These are phyloP conservation scores for Beauveria varroae DNA, from an alignment of 2,329 filamentous ascomycete species.

Conservation along the genomic window DNA sequence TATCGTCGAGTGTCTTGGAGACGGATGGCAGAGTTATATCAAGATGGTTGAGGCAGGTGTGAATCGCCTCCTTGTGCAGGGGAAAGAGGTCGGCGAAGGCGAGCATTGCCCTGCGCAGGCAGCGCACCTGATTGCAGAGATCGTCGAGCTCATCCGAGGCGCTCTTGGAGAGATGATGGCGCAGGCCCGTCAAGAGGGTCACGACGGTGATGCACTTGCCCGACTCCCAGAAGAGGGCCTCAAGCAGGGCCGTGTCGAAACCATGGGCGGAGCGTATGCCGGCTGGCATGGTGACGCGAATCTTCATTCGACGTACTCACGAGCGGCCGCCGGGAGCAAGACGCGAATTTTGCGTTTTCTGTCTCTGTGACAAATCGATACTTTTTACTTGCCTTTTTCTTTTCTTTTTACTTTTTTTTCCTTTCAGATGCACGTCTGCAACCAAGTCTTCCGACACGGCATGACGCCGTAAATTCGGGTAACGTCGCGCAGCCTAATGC, in stretches of 20 bases:
- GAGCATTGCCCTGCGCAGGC: constrained; percentile 1
- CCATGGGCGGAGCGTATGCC: neutral
- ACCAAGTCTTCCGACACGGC: neutral
- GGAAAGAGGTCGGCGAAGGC: constrained; percentile 8
- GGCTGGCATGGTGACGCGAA: neutral
- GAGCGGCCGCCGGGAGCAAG: neutral
- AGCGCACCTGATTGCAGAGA: neutral
- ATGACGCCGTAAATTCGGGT: neutral
- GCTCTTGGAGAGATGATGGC: neutral
- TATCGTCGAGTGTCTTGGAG: neutral
- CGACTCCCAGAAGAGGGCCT: constrained; percentile 2
- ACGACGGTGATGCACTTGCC: neutral
- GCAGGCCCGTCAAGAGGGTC: neutral
- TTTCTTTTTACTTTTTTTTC: neutral
- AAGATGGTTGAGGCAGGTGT: neutral
- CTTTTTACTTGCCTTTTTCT: neutral
- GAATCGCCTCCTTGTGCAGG: neutral
- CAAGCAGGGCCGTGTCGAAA: constrained; percentile 3
- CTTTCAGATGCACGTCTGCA: neutral
- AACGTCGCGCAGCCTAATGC: neutral
- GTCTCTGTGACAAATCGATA: neutral
- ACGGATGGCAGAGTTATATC: constrained; percentile 4
- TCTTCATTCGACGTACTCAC: neutral
- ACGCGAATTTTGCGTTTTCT: too few relatives aligned
- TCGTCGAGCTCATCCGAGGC: neutral